A percentile compares a stretch with the other conserved stretches of the same genome.
Evolutionary conservation across 805 yeast species (phyloP).

Genomic region (Candida coleopterorum): DNA sequence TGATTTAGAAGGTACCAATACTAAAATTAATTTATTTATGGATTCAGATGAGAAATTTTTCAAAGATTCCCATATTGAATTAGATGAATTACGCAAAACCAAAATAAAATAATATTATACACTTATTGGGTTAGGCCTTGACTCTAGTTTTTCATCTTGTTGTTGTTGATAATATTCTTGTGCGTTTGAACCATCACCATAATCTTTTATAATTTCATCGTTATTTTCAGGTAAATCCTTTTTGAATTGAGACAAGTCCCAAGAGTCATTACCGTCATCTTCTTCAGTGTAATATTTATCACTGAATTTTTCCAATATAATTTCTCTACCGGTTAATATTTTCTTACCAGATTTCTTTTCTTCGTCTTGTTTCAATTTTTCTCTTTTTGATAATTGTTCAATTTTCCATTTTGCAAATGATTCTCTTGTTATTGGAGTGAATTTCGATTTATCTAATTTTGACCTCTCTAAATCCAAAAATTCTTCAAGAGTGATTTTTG

Average conservation of each 20-base stretch:
- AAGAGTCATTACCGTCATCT: constrained; percentile 45
- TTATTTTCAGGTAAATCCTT: constrained; percentile 49
- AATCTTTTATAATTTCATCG: constrained; percentile 53
- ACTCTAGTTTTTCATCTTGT: constrained; percentile 4
- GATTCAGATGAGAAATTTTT: constrained; percentile 34
- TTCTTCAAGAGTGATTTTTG: constrained; percentile 91
- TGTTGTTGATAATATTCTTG: constrained; percentile 17
- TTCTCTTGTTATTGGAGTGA: constrained; percentile 85
- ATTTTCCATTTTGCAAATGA: constrained; percentile 80
- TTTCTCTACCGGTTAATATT: constrained; percentile 62
- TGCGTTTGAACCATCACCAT: constrained; percentile 59
- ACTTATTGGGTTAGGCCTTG: constrained; percentile 1
- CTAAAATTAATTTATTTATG: constrained; percentile 27
- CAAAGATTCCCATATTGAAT: constrained; percentile 11
- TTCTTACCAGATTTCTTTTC: constrained; percentile 38
- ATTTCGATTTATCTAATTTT: constrained; percentile 63
- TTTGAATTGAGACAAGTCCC: constrained; percentile 57
- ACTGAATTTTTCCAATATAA: constrained; percentile 55
- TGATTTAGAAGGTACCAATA: constrained; percentile 22
- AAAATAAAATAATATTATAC: constrained; percentile 1
- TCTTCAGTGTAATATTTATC: constrained; percentile 54
- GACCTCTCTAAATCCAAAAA: constrained; percentile 92
- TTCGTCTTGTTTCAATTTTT: constrained; percentile 31
- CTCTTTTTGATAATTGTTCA: constrained; percentile 57
- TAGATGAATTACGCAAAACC: constrained; percentile 8